Base-by-base conservation (phyloP, 2,329 filamentous ascomycete species). In the Madurella mycetomatis region DNA sequence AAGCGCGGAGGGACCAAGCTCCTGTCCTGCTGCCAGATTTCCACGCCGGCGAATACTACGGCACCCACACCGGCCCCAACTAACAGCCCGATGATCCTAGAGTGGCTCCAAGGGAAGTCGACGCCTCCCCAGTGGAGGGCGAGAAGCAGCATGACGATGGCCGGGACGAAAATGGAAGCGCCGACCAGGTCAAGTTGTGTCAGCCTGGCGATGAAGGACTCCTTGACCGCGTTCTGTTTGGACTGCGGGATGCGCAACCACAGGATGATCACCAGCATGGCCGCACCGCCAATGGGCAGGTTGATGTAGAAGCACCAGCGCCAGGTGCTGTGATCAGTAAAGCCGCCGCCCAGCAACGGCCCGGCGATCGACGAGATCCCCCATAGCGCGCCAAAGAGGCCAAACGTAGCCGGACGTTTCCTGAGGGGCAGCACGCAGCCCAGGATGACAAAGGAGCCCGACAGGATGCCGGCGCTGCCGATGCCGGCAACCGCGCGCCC, bases 41-140 rank as follows among this genome's bases (percentile, higher is more conserved):
- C 69, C 50, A 78, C 63, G 50, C 62, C 70, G 43, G 75, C 56
- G 54, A 84, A 84, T 25, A 74, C 57, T 51, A 66, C 51, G 19
- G 72, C 66, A 61, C 80, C 70, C n/a, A 71, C 67, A 2, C 66
- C 76, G 18, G 72, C 73, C 4, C 75, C 73, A 9, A 74, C 68
- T 40, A 82, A 73, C 8, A 81, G 68, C 2, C 73, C 77, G 37
- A 81, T 75, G 54, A 80, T 71, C 41, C 66, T 69, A n/a, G 70
- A 64, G 65, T 70, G 72, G 51, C 61, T 68, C 80, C 79, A 83
- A 5, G 78, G 48, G 51, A 77, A 77, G 9, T 72, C 62, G 41
- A 72, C 66, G 15, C 80, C 80, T 15, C 78, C 80, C 74, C 76
- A 82, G 57, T 82, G 75, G 25, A 83, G 68, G 5, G 77, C 79